Conservation (phyloP, 495 filamentous ascomycete species). For the Delitschia confertaspora region DNA sequence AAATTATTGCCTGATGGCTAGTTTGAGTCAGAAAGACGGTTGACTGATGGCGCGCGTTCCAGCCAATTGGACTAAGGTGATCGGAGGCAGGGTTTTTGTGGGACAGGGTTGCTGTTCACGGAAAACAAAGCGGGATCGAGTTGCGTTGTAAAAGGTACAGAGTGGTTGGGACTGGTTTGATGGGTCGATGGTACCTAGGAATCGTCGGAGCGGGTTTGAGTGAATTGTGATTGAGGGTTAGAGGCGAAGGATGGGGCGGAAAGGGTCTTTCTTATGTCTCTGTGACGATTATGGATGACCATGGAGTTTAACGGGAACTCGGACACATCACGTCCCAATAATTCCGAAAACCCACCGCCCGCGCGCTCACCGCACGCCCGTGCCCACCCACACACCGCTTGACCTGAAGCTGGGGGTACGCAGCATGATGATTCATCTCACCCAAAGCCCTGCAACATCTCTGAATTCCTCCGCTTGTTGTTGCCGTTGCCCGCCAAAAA, state of each 20-base stretch:
- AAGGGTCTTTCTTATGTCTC: constrained; percentile 4
- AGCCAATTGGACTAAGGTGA: constrained; percentile 21
- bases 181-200: neutral
- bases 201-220: neutral
- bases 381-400: neutral
- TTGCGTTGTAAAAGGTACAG: neutral
- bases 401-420: neutral
- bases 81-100: constrained; percentile 10
- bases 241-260: neutral
- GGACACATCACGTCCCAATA: neutral
- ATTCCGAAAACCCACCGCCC: neutral
- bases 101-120: constrained; percentile 1
- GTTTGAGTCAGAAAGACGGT: constrained; percentile 23
- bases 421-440: neutral
- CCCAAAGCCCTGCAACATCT: neutral
- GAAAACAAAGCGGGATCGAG: neutral
- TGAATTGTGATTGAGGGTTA: neutral
- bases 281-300: neutral
- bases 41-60: constrained; percentile 12
- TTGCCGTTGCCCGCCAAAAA: too few relatives aligned
- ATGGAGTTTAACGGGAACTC: neutral
- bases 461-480: neutral
- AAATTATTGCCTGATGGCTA: constrained; percentile 19
- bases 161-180: neutral
- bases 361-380: too few relatives aligned